A percentile compares a stretch with the other conserved stretches of the same genome.
phyloP scores from a whole-genome alignment of 164 flowering plant species.

The Tetracentron sinense region DNA sequence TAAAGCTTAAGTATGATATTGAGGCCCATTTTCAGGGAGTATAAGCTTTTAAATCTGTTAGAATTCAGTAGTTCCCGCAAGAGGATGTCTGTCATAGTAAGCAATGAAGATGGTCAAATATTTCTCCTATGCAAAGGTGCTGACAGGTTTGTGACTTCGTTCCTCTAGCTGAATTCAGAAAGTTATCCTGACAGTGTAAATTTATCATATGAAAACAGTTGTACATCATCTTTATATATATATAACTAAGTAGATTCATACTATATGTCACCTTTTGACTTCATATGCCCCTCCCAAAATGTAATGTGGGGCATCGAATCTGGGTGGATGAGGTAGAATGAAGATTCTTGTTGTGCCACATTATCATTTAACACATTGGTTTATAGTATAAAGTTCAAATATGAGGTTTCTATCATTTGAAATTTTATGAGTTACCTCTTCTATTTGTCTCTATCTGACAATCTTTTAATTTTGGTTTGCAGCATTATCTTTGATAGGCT shows the following conservation, averaged over 20 bases:
- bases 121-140: slow-evolving; percentile 74
- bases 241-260: no score
- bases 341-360: not conserved
- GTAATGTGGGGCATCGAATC: no score
- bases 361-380: not conserved
- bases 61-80: slow-evolving; percentile 61
- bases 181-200: not conserved
- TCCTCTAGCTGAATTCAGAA: not conserved
- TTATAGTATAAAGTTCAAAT: no score
- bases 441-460: not conserved
- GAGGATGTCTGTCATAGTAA: slow-evolving; percentile 69
- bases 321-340: not conserved
- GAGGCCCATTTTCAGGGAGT: slow-evolving; percentile 38
- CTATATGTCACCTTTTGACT: no score
- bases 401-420: not conserved
- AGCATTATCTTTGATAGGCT: slow-evolving; percentile 58
- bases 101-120: slow-evolving; percentile 48
- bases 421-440: not conserved
- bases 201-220: not conserved
- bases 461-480: slow-evolving; percentile 13
- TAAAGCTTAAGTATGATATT: not conserved
- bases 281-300: no score
- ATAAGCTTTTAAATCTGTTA: slow-evolving; percentile 50
- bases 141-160: slow-evolving; percentile 41
- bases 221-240: no score